Evolutionary conservation across 768 basidiomycete species (phyloP), one percentile per base, ranked within the genome.

Genomic region (Russula vinacea): DNA sequence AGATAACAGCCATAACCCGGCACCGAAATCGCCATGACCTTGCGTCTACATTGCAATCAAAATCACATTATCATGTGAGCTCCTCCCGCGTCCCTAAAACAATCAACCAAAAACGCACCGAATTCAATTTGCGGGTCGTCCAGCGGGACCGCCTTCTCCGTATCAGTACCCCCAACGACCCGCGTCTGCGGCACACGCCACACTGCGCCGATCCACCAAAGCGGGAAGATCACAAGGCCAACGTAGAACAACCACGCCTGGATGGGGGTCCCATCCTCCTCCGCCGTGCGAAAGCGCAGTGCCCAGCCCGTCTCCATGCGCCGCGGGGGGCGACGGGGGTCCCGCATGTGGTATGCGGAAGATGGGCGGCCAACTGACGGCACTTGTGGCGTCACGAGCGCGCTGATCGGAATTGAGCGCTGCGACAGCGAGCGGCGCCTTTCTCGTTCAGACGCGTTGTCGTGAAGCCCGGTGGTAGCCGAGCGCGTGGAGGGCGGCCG

Each of bases 61-160:
- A n/a, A n/a, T n/a, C n/a, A n/a, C n/a, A 39, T 65, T 19, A 51
- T 51, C 35, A 11, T 13, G 42, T 71, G 56, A 57, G 64, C 45
- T 19, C 14, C 5, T 42, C 42, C 19, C 29, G 9, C 26, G 33
- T 53, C 45, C 22, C n/a, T 37, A 62, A 44, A 39, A 57, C 17
- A 42, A 65, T 33, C 44, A 19, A n/a, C n/a, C n/a, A n/a, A n/a
- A 40, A 42, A 47, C 87, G 70, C 68, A 90, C 90, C 86, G 71
- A 82, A 81, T 71, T 91, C 90, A 60, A 90, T 81, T 71, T 91
- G 89, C 32, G 89, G 89, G 74, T 91, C 88, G 70, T 90, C 89
- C 54, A 90, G 76, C 33, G 86, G 78, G 17, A 90, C 88, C 45
- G 76, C 86, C 73, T 89, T 90, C 75, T 90, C 88, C 53, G 75